Conservation (phyloP, 805 yeast species). For the Nakazawaea populi region DNA sequence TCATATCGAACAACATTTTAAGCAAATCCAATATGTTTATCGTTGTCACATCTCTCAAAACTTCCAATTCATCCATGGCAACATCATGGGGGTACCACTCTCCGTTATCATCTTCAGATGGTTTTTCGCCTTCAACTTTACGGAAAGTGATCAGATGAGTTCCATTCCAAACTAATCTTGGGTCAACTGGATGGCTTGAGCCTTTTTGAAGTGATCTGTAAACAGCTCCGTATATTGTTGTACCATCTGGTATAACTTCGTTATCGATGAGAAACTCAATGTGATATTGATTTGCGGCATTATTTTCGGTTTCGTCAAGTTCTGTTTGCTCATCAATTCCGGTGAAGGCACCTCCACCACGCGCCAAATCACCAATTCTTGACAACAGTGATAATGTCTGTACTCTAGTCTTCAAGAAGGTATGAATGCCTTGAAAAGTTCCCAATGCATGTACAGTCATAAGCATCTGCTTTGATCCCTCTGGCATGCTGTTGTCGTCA, state of each 20-base stretch:
- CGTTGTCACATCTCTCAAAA: constrained; percentile 27
- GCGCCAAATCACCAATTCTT: constrained; percentile 13
- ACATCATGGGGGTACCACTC: constrained; percentile 23
- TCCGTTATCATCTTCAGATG: constrained; percentile 21
- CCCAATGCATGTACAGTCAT: constrained; percentile 56
- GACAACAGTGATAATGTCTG: constrained; percentile 22
- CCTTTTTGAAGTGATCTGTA: constrained; percentile 40
- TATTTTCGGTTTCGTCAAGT: constrained; percentile 8
- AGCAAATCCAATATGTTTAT: constrained; percentile 40
- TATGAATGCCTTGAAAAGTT: constrained; percentile 46
- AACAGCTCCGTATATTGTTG: constrained; percentile 74
- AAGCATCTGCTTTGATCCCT: constrained; percentile 24
- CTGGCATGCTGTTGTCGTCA: constrained; percentile 27
- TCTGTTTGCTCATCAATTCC: constrained; percentile 13
- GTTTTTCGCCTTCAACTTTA: constrained; percentile 24
- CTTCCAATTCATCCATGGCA: constrained; percentile 21
- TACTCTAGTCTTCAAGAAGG: constrained; percentile 38
- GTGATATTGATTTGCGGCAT: constrained; percentile 23
- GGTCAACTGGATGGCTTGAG: constrained; percentile 35
- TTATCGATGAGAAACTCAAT: constrained; percentile 57
- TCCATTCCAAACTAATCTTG: constrained; percentile 52
- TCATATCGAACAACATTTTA: constrained; percentile 38
- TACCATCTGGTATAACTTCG: constrained; percentile 51
- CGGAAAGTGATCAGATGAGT: constrained; percentile 46
- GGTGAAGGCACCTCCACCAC: not conserved